A percentile compares a stretch with the other conserved stretches of the same genome.
phyloP scores from a whole-genome alignment of 257 asterid genomes.

The Catharanthus roseus region DNA sequence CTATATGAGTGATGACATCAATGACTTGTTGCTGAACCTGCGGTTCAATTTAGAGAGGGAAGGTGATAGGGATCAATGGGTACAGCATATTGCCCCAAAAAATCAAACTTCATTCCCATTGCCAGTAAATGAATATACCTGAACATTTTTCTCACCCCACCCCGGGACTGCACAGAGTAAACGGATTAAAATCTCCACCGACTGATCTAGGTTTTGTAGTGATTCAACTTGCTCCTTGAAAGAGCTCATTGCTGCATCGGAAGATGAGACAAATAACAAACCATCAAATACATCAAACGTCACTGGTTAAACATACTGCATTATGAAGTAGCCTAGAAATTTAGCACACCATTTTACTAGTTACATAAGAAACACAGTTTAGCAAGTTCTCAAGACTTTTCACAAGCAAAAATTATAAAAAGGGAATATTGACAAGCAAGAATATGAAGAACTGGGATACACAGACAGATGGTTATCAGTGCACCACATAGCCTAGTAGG shows the following conservation, averaged over 20 bases:
- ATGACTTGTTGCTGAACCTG: constrained; percentile 98
- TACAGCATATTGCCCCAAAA: constrained; percentile 1
- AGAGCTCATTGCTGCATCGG: constrained; percentile 76
- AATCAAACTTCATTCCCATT: constrained; percentile 6
- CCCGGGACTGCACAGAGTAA: constrained; percentile 91
- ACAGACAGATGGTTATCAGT: neutral
- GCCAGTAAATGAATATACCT: constrained; percentile 43
- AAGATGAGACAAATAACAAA: constrained; percentile 4
- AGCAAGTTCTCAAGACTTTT: neutral
- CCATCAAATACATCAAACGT: neutral
- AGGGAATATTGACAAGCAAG: neutral
- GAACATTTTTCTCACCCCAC: constrained; percentile 97
- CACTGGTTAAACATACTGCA: neutral
- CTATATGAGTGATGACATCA: constrained; percentile 61
- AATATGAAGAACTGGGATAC: too few species aligned
- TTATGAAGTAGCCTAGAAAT: neutral
- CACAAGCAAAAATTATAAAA: neutral
- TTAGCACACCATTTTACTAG: neutral
- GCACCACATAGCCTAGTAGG: neutral
- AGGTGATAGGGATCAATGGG: constrained; percentile 10
- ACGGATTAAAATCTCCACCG: constrained; percentile 85
- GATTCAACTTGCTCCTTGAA: constrained; percentile 90
- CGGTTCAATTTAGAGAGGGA: constrained; percentile 8
- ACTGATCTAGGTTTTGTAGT: constrained; percentile 45
- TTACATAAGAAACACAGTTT: neutral